Base-by-base conservation (phyloP, 768 basidiomycete genomes). In the Leccinum uliginosum region DNA sequence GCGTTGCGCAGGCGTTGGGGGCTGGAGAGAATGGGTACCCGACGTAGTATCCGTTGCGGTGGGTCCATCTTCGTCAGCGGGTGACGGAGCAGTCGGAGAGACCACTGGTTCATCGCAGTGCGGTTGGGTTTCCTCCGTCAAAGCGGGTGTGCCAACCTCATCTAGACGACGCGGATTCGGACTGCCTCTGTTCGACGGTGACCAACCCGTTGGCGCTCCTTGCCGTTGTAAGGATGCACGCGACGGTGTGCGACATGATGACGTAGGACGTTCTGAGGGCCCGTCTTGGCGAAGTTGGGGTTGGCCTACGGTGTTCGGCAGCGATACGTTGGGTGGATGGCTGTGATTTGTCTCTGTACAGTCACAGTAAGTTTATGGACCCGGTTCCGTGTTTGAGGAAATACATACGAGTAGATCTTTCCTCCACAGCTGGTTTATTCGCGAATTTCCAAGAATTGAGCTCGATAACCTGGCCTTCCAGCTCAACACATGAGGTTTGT, bases 181-280 rank as follows among this genome's bases (percentile, higher is more conserved):
- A 53, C 61, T 71, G 9, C 66, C 64, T 17, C 59, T 60, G 10
- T 55, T 50, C 10, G 71, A 71, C 32, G 47, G 53, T 9, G 71
- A 67, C 70, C 70, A 71, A 26, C 68, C 54, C 17, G 71, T 60
- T n/a, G 70, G 72, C 6, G 70, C 73, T 29, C 62, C 67, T 59
- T 63, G 64, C 12, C 17, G 51, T 43, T 14, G 60, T 12, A 23
- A 29, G n/a, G 59, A 35, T 23, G 54, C 30, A 9, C 55, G 57
- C 7, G 59, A 53, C 24, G 58, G 55, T n/a, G 57, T 61, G 32
- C 53, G 60, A 35, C 15, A 44, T 29, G 32, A 56, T 29, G 57
- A n/a, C 5, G 40, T 27, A 7, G 53, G 53, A 27, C 14, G 30
- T 48, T 9, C 49, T 27, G n/a, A 30, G 27, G 34, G 19, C 34